Evolutionary conservation across 2,329 filamentous ascomycete genomes (phyloP).

Genomic region (Alternaria triticina): DNA sequence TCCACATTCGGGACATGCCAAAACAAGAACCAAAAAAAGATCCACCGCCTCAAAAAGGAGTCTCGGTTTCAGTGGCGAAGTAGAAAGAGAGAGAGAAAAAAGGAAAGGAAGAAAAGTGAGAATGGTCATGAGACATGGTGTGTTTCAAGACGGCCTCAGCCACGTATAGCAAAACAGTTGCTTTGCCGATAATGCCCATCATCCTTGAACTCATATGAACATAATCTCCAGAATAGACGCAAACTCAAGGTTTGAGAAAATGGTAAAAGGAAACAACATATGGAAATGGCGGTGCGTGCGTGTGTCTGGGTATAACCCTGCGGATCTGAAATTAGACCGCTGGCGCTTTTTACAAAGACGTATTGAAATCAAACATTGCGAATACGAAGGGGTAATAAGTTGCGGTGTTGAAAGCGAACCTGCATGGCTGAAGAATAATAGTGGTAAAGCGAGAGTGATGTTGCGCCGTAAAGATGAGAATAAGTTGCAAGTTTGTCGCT

Average conservation of each 20-base stretch:
- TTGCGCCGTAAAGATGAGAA: slow-evolving; percentile 25
- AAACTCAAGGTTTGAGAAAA: not conserved
- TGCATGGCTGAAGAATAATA: slow-evolving; percentile 17
- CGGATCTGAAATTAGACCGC: slow-evolving; percentile 31
- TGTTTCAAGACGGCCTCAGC: slow-evolving; percentile 19
- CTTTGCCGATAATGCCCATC: not conserved
- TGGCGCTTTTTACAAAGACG: slow-evolving; percentile 30
- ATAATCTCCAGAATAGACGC: not conserved
- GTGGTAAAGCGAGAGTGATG: slow-evolving; percentile 29
- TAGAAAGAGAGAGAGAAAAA: not conserved
- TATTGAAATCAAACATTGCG: slow-evolving; percentile 11
- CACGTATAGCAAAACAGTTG: slow-evolving; percentile 5
- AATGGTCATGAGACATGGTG: slow-evolving; percentile 20
- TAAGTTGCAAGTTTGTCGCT: slow-evolving; percentile 8
- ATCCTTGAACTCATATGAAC: not conserved
- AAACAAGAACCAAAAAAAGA: not conserved
- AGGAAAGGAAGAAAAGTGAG: not conserved
- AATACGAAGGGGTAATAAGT: slow-evolving; percentile 20
- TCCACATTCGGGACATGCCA: not conserved
- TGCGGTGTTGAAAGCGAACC: slow-evolving; percentile 9
- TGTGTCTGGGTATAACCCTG: slow-evolving; percentile 25
- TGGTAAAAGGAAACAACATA: slow-evolving; percentile 8
- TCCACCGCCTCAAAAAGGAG: slow-evolving; percentile 1
- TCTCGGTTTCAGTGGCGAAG: not conserved
- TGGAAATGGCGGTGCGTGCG: slow-evolving; percentile 1